Base-by-base conservation (phyloP, 768 basidiomycete genomes). In the Leucosporidium scottii region DNA sequence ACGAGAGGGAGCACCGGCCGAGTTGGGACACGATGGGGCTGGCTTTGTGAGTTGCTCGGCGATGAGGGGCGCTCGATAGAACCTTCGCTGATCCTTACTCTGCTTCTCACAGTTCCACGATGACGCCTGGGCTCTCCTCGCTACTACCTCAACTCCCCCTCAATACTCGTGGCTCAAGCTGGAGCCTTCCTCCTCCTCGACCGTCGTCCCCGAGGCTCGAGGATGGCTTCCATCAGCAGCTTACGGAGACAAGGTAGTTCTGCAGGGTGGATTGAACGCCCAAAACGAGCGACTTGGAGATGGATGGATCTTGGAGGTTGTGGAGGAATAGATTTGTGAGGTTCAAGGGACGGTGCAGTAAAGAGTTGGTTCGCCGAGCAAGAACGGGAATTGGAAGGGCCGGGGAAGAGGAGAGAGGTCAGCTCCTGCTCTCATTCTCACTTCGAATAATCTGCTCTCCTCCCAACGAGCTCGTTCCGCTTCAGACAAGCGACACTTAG, bases 171-270 rank as follows among this genome's bases (percentile, higher is more conserved):
- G 61, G 64, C 23, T 47, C 13, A 20, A 34, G 15, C 47, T 69
- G 21, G 47, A 9, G 74, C 31, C 59, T 1, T 64, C 67, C 1
- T 13, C 27, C 1, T 1, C 69, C 63, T 28, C 67, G 57, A 47
- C 53, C 25, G 51, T 60, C 9, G 48, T 30, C 0, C 80, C 81
- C 5, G 76, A 78, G 36, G 75, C 79, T 0, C 74, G 82, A 21
- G 82, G 83, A 0, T 83, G 83, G 82, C 81, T 84, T 71, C 75
- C 79, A 1, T 68, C 77, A 0, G 78, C 78, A 1, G 72, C 66
- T 1, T 77, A 77, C 36, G 65, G 72, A 2, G 75, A 6, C 59
- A 70, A 73, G 36, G 69, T 80, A 13, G 75, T 81, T 3, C 65
- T 83, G 21, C 76, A 78, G 3, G 82, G 83, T 0, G 82, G 83